Conservation (phyloP, 371 early-diverging fungal species). For the Racocetra persica region DNA sequence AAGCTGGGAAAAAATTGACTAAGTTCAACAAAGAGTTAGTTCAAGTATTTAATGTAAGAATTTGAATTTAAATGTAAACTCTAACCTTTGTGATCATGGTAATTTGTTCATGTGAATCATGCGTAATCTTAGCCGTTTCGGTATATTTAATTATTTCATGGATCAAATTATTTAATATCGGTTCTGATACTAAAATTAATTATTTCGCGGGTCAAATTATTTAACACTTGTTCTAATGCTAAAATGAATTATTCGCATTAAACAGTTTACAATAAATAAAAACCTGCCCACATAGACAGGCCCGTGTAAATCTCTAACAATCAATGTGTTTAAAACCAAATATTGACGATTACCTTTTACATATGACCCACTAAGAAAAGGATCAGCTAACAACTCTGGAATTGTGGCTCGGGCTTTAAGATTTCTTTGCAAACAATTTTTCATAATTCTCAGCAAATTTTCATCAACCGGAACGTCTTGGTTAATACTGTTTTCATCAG, state of each 20-base stretch:
- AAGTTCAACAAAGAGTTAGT: not conserved
- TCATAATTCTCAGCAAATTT: conserved; percentile 64
- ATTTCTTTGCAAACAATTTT: conserved; percentile 70
- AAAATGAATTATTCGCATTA: not conserved
- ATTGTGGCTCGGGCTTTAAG: conserved; percentile 74
- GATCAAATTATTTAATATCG: conserved; percentile 7
- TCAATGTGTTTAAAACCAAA: not conserved
- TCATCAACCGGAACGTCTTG: conserved; percentile 49
- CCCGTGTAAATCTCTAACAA: not conserved
- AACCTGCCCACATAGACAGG: too few relatives aligned
- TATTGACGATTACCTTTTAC: not conserved
- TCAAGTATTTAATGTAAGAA: not conserved
- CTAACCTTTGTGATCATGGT: conserved; percentile 13
- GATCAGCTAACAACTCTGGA: conserved; percentile 72
- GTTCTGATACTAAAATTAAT: conserved; percentile 10
- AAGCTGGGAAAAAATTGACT: conserved; percentile 11
- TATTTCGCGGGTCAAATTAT: conserved; percentile 4
- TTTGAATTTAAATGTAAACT: not conserved
- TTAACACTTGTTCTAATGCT: not conserved
- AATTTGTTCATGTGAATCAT: not conserved
- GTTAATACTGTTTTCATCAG: not conserved
- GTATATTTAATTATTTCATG: conserved; percentile 18
- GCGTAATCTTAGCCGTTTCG: not conserved
- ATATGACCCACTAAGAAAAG: conserved; percentile 50
- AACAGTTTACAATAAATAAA: not conserved